These are phyloP conservation scores for Neonectria faginata DNA, from an alignment of 2,329 filamentous ascomycete genomes.

Conservation along the genomic window DNA sequence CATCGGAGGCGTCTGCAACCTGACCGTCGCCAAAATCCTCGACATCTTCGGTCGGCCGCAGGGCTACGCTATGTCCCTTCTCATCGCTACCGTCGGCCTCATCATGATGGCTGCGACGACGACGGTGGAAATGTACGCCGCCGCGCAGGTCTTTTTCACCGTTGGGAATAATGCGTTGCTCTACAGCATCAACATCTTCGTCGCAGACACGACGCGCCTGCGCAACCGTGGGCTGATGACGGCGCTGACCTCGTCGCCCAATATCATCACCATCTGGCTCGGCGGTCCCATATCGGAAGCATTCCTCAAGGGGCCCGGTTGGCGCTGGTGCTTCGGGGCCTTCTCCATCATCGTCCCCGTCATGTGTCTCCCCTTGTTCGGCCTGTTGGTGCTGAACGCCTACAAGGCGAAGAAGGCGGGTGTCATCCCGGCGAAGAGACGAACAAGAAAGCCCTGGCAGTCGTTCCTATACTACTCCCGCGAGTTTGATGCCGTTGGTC, in stretches of 20 bases:
- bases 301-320: conserved; percentile 42
- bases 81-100: conserved; percentile 61
- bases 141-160: background rate
- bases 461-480: conserved; percentile 51
- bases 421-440: conserved; percentile 3
- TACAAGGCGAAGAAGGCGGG: conserved; percentile 39
- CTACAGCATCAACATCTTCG: conserved; percentile 47
- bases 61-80: conserved; percentile 64
- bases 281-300: conserved; percentile 43
- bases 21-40: conserved; percentile 72
- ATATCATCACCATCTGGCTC: background rate
- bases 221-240: conserved; percentile 50
- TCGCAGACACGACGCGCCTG: conserved; percentile 48
- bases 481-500: conserved; percentile 54
- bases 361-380: conserved; percentile 44
- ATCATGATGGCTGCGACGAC: conserved; percentile 43
- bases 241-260: conserved; percentile 42
- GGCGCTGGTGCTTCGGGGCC: conserved; percentile 60
- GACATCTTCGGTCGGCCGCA: conserved; percentile 73
- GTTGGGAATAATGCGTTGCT: conserved; percentile 55
- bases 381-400: conserved; percentile 39
- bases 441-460: conserved; percentile 44
- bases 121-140: conserved; percentile 11
- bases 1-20: conserved; percentile 67
- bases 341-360: conserved; percentile 69